Evolutionary conservation across 306 rosid species (phyloP), one percentile per base, ranked within the genome.

Genomic region (Urtica urens): DNA sequence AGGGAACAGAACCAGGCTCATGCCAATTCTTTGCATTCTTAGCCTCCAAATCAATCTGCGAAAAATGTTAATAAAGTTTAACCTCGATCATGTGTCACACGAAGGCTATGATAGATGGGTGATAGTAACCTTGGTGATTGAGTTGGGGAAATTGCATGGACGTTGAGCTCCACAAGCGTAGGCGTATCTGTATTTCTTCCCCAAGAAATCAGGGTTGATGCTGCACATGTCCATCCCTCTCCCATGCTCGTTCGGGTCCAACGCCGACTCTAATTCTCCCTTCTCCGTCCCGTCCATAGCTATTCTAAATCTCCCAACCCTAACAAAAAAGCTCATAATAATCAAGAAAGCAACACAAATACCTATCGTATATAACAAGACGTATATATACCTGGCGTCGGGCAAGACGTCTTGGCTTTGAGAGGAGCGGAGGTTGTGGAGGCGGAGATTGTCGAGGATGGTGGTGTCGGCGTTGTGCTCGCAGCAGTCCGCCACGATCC

Each of bases 121-220:
- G n/a, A n/a, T n/a, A n/a, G 4, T 24, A 24, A 68, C 99, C 94
- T 90, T 90, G 27, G 95, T 85, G 68, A 90, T 79, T 31, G 93
- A 81, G 75, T 90, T 90, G 60, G 99, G 99, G 34, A 85, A 90
- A 56, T 90, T 79, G 78, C 99, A 90, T 33, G 99, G 99, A 46
- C 99, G 83, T 10, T 49, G 51, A n/a, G 99, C 99, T 40, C 99
- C 99, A 72, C 92, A 85, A 25, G 95, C 99, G 55, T 85, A 90
- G 24, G 95, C 83, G 56, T 77, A 90, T 79, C 92, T 72, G 66
- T 90, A 90, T 48, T 77, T 71, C 66, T 59, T 67, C 31, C 99
- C 99, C 56, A 85, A 24, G 53, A 55, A 63, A 3, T 71, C 64
- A 19, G 87, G 99, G 72, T 90, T 85, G 47, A 90, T 71, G 76